Evolutionary conservation across 257 asterid species (phyloP).

Genomic region (Fraxinus americana): DNA sequence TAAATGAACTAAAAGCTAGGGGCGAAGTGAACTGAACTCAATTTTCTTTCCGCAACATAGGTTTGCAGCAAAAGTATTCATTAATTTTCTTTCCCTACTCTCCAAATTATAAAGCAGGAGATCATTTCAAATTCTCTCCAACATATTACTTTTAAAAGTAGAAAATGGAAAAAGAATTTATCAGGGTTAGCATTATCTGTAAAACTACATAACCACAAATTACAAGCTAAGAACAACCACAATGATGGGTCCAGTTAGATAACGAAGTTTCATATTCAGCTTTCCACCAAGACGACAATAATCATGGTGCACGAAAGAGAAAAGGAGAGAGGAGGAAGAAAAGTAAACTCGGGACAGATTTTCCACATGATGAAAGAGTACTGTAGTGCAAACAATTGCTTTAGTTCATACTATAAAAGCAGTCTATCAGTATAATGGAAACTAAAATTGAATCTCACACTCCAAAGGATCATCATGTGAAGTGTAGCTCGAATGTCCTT

Average conservation of each 20-base stretch:
- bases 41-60: not conserved
- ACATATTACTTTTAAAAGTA: not conserved
- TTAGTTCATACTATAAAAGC: not conserved
- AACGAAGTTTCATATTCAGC: constrained; percentile 12
- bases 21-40: not conserved
- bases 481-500: constrained; percentile 44
- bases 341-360: constrained; percentile 13
- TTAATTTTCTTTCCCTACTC: not conserved
- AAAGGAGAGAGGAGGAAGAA: constrained; percentile 1
- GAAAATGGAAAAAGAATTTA: not conserved
- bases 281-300: not conserved
- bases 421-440: constrained; percentile 6
- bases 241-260: not conserved
- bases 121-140: not conserved
- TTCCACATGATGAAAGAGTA: not conserved
- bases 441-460: constrained; percentile 52
- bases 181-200: not conserved
- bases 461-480: constrained; percentile 55
- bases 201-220: not conserved
- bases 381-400: not conserved
- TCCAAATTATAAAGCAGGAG: not conserved
- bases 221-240: constrained; percentile 6
- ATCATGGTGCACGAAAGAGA: not conserved
- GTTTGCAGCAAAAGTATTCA: not conserved
- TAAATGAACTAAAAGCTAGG: not conserved